Base-by-base conservation (phyloP, 257 asterid genomes). In the Ligustrum vulgare region DNA sequence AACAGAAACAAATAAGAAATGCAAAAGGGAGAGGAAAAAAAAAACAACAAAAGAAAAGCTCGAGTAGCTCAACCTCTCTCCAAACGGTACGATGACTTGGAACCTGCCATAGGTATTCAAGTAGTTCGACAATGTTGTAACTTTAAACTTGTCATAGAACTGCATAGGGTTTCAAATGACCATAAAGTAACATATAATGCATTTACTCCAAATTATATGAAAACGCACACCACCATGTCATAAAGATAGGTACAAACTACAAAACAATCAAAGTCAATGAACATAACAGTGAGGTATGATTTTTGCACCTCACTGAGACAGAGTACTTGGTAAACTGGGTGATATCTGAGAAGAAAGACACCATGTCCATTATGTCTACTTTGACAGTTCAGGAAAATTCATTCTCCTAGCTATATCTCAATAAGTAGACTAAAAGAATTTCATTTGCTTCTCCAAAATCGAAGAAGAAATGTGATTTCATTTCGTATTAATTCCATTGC, bases 131-230 rank as follows among this genome's bases (percentile, higher is more conserved):
- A 75, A 95, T 95, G 86, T 93, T 95, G 86, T 95, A 98, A 49
- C 98, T 80, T 93, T 95, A 67, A 95, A 95, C 87, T 95, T 95
- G 92, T 95, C 99, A 84, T 95, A 95, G 86, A 95, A 95, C 99
- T 95, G 93, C 79, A 76, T 20, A 18, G 68, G 68, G 79, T 71
- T 79, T 23, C 75, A 80, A 5, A 72, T 18, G 32, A 76, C 25
- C 32, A 6, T 16, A 6, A 58, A 58, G 33, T 8, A 4, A 25
- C 8, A 0, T 25, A 6, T 22, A 60, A 25, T 60, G 67, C 34
- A 25, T 22, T 10, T 23, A 60, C 15, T 60, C 33, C 73, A 69
- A 69, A 20, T n/a, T n/a, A 31, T 3, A 69, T 2, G 8, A 16
- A n/a, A n/a, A n/a, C n/a, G 70, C 66, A 75, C 20, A 74, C 22